phyloP scores from a whole-genome alignment of 169 alveolate genomes.

The Plasmodium cynomolgi region DNA sequence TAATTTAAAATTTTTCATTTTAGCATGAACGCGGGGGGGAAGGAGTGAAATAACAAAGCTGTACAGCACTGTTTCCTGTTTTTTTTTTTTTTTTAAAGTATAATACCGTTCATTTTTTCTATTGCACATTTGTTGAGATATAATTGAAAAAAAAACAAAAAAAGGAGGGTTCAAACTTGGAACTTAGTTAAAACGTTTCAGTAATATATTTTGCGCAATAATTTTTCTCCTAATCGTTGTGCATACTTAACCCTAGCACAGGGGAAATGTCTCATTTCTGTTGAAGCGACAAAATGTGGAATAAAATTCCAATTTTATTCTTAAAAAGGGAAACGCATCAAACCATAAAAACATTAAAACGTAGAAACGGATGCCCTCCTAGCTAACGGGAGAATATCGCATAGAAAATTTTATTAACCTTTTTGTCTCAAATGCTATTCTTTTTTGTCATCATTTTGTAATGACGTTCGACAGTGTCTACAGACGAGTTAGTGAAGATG shows the following conservation, averaged over 20 bases:
- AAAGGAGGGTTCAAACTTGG: neutral
- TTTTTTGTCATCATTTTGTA: neutral
- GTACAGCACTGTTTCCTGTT: neutral
- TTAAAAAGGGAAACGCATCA: neutral
- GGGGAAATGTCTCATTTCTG: neutral
- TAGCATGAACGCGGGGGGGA: neutral
- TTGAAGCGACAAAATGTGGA: neutral
- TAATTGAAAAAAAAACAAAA: neutral
- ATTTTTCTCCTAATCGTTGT: neutral
- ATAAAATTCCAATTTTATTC: neutral
- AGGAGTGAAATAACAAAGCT: neutral
- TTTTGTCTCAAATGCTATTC: neutral
- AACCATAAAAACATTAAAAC: neutral
- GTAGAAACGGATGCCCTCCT: neutral
- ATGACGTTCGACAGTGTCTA: neutral
- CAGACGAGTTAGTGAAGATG: neutral
- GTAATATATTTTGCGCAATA: neutral
- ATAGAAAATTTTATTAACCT: neutral
- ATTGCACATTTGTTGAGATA: neutral
- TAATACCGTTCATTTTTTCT: constrained; percentile 33
- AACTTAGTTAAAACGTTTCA: neutral
- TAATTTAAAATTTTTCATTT: neutral
- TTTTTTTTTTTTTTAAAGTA: constrained; percentile 7
- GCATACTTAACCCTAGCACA: neutral
- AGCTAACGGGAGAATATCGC: neutral